Evolutionary conservation across 2,329 filamentous ascomycete genomes (phyloP), one percentile per base, ranked within the genome.

Genomic region (Trichophaea hybrida): DNA sequence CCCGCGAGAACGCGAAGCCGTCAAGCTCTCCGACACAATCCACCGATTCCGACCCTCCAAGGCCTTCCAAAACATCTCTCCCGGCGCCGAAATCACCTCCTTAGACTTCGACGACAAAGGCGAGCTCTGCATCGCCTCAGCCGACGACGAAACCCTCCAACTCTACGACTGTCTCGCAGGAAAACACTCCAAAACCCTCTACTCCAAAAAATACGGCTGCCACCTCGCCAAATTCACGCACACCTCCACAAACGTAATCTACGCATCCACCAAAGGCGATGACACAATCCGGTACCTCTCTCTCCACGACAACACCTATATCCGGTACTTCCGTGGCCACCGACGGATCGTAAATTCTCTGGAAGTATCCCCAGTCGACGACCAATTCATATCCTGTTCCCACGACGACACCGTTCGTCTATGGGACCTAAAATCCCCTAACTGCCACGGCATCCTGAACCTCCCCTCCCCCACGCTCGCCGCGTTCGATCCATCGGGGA

Each of bases 31-130:
- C 68, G 49, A 75, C 73, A 67, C 71, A 70, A 66, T 74, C 73
- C 46, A 65, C 63, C 57, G 68, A 66, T 66, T 82, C 78, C 78
- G 83, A 15, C 84, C 86, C 66, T 76, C 75, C 50, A 69, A 71
- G 59, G 68, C 69, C 37, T 65, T 70, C 65, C 43, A 67, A 44
- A 70, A 68, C 59, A 65, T 65, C 13, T 68, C 63, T 10, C 65
- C 65, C 38, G 62, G 62, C 40, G 59, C 66, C 13, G 65, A 83
- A 65, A 82, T 96, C 61, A 85, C 93, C 6, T 97, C 91, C 1
- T 81, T 98, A 68, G 91, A 98, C 75, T 98, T 95, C 71, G 90
- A 97, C 72, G 90, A 97, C 74, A 85, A 87, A 48, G 93, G 93
- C 72, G 89, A 96, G 72, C 86, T 91, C 54, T 80, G 94, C 61